phyloP scores from a whole-genome alignment of 2,329 filamentous ascomycete species.

The Penicillium sclerotigenum region DNA sequence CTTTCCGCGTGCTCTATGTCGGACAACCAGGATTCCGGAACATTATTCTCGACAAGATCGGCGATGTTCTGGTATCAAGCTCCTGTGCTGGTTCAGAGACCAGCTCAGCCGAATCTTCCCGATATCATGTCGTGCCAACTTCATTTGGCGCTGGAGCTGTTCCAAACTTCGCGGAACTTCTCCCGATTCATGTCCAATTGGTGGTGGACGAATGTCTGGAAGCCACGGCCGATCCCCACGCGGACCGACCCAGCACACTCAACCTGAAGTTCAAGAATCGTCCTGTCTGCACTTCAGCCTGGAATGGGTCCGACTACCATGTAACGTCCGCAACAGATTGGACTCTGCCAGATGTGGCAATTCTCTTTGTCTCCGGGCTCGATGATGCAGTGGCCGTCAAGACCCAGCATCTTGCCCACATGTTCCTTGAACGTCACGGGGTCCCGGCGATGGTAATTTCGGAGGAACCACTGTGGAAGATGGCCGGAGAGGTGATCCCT shows the following conservation, averaged over 20 bases:
- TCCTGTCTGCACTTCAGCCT: conserved; percentile 37
- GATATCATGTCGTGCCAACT: conserved; percentile 49
- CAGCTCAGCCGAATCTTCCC: conserved; percentile 41
- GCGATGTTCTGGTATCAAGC: conserved; percentile 46
- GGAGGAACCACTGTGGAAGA: conserved; percentile 43
- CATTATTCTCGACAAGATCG: conserved; percentile 47
- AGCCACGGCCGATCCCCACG: conserved; percentile 28
- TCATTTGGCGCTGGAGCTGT: conserved; percentile 46
- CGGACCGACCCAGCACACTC: conserved; percentile 33
- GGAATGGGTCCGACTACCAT: conserved; percentile 37
- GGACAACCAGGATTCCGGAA: conserved; percentile 40
- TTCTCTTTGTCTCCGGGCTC: conserved; percentile 42
- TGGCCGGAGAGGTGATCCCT: conserved; percentile 32
- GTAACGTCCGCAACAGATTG: conserved; percentile 42
- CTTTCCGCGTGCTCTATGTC: conserved; percentile 46
- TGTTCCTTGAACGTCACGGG: conserved; percentile 44
- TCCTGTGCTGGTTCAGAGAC: conserved; percentile 31
- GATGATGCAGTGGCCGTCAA: conserved; percentile 30
- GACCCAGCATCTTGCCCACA: conserved; percentile 35
- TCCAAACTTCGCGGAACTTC: conserved; percentile 48
- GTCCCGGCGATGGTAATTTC: conserved; percentile 47
- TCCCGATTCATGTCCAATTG: conserved; percentile 48
- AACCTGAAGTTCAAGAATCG: conserved; percentile 40
- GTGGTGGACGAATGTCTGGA: conserved; percentile 47
- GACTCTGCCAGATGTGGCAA: conserved; percentile 46